phyloP scores from a whole-genome alignment of 2,329 filamentous ascomycete species.

The Apiospora hydei region DNA sequence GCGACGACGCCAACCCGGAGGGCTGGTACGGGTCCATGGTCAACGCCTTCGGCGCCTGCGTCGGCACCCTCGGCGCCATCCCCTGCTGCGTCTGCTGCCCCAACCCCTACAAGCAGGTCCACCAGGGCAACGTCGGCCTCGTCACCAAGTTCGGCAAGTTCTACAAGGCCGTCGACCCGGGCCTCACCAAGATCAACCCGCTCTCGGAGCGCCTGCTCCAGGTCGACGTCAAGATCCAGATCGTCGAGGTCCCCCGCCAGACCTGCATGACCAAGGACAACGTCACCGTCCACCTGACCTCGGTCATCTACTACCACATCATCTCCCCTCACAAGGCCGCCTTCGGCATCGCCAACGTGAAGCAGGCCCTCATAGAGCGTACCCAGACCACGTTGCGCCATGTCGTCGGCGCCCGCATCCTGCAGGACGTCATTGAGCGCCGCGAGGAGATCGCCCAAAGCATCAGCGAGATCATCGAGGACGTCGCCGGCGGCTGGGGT shows the following conservation, averaged over 20 bases:
- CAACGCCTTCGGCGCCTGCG: constrained; percentile 73
- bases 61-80: constrained; percentile 84
- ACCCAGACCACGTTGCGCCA: constrained; percentile 98
- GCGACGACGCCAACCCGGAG: constrained; percentile 72
- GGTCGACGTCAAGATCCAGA: constrained; percentile 99
- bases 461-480: constrained; percentile 96
- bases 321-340: constrained; percentile 94
- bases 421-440: constrained; percentile 98
- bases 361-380: constrained; percentile 94
- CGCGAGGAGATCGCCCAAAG: constrained; percentile 96
- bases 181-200: constrained; percentile 96
- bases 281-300: constrained; percentile 90
- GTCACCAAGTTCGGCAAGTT: constrained; percentile 96
- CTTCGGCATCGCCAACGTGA: constrained; percentile 94
- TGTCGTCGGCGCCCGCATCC: constrained; percentile 91
- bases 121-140: constrained; percentile 92
- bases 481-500: constrained; percentile 92
- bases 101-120: constrained; percentile 93
- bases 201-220: constrained; percentile 88
- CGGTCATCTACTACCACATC: constrained; percentile 99
- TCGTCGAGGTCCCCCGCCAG: constrained; percentile 94
- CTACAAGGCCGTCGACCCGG: constrained; percentile 94
- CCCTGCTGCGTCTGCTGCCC: constrained; percentile 93
- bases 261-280: constrained; percentile 99
- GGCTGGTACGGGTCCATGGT: constrained; percentile 93